phyloP scores from a whole-genome alignment of 1,284 basidiomycete genomes.

The Taiwanofungus camphoratus region DNA sequence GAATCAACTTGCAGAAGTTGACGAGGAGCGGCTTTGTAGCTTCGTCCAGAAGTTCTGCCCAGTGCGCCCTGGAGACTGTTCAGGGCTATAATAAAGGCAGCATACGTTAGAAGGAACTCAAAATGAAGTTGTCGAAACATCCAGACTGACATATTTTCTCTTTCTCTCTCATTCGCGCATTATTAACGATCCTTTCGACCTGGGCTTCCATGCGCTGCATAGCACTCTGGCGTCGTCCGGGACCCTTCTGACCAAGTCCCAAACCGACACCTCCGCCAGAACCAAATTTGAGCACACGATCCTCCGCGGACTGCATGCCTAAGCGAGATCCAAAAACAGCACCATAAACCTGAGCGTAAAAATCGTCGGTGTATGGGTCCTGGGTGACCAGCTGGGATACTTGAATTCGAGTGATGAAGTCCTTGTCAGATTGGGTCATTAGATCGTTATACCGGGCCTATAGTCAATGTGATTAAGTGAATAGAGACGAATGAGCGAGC shows the following conservation, averaged over 20 bases:
- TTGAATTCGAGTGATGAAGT: slow-evolving; percentile 99
- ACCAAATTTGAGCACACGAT: slow-evolving; percentile 78
- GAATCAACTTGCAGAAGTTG: slow-evolving; percentile 87
- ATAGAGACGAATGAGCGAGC: no score
- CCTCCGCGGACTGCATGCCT: slow-evolving; percentile 63
- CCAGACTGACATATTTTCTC: slow-evolving; percentile 67
- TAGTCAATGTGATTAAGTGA: no score
- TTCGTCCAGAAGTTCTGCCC: slow-evolving; percentile 87
- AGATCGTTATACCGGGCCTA: slow-evolving; percentile 95
- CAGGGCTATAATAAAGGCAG: slow-evolving; percentile 39
- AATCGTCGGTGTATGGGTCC: slow-evolving; percentile 97
- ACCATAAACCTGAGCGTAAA: slow-evolving; percentile 95
- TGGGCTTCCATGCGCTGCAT: slow-evolving; percentile 98
- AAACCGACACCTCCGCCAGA: slow-evolving; percentile 78
- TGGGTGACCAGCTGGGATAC: slow-evolving; percentile 95
- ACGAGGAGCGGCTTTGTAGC: slow-evolving; percentile 92
- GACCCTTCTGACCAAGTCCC: slow-evolving; percentile 62
- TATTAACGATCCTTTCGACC: slow-evolving; percentile 94
- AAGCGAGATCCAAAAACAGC: slow-evolving; percentile 75
- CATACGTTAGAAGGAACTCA: not conserved
- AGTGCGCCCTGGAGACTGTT: slow-evolving; percentile 92
- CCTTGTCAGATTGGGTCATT: slow-evolving; percentile 99
- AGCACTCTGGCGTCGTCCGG: slow-evolving; percentile 78
- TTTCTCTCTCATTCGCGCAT: slow-evolving; percentile 81
- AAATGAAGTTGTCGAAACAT: slow-evolving; percentile 1